phyloP scores from a whole-genome alignment of 2,329 filamentous ascomycete genomes.

The Trichocomaceae sp. region DNA sequence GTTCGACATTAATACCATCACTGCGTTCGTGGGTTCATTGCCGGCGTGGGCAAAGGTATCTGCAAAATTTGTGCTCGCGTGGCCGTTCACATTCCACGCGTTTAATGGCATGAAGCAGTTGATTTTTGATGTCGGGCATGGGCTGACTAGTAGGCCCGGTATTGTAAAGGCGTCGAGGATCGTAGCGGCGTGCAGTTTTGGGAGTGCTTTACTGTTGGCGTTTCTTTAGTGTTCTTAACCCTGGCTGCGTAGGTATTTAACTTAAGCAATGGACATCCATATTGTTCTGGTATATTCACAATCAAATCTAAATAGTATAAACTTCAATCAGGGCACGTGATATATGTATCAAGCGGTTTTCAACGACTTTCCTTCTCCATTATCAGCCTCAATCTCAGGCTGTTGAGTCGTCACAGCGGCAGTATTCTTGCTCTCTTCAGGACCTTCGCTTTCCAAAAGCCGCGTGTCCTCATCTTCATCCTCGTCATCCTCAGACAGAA shows the following conservation, averaged over 20 bases:
- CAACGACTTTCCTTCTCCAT: slow-evolving; percentile 1
- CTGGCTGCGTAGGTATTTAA: too few relatives aligned
- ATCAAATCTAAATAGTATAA: too few relatives aligned
- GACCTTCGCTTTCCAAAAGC: neutral
- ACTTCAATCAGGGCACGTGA: neutral
- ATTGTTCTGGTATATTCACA: too few relatives aligned
- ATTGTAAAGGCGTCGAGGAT: slow-evolving; percentile 40
- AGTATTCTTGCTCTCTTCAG: slow-evolving; percentile 1
- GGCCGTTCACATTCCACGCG: slow-evolving; percentile 62
- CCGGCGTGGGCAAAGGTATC: slow-evolving; percentile 53
- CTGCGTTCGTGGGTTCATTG: slow-evolving; percentile 55
- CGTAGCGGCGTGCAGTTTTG: slow-evolving; percentile 13
- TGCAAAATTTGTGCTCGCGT: slow-evolving; percentile 54
- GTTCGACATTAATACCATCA: neutral
- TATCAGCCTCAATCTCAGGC: neutral
- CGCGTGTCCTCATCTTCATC: slow-evolving; percentile 42
- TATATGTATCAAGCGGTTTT: neutral
- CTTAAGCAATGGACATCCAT: too few relatives aligned
- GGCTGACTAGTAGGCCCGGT: slow-evolving; percentile 58
- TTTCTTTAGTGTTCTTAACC: too few relatives aligned
- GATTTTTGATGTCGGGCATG: slow-evolving; percentile 59
- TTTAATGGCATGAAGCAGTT: slow-evolving; percentile 67
- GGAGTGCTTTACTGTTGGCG: neutral
- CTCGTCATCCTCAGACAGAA: slow-evolving; percentile 68
- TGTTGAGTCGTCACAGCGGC: neutral